Percentiles rank a stretch among this genome's conserved stretches.
These are phyloP conservation scores for Neurospora sp. DNA, from an alignment of 495 filamentous ascomycete genomes.

Conservation along the genomic window DNA sequence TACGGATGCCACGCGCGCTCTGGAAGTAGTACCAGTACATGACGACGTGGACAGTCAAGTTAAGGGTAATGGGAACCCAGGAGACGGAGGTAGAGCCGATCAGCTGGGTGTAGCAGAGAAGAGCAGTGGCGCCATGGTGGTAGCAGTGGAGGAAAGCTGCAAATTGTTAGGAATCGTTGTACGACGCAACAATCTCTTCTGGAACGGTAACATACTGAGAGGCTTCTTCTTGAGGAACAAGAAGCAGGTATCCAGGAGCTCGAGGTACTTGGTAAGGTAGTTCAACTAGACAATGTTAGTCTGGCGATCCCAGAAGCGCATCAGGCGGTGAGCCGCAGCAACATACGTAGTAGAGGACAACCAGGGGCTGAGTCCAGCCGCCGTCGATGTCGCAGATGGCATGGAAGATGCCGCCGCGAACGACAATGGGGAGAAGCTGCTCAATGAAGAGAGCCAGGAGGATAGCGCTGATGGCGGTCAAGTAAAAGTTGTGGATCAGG, in stretches of 20 bases:
- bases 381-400: slow-evolving; percentile 60
- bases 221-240: slow-evolving; percentile 84
- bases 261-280: slow-evolving; percentile 70
- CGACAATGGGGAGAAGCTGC: slow-evolving; percentile 59
- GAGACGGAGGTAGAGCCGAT: slow-evolving; percentile 68
- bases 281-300: slow-evolving; percentile 54
- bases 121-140: slow-evolving; percentile 73
- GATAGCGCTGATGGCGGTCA: slow-evolving; percentile 59
- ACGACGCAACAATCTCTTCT: not conserved
- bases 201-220: slow-evolving; percentile 44
- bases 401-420: slow-evolving; percentile 58
- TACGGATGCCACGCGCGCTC: slow-evolving; percentile 65
- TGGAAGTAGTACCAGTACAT: slow-evolving; percentile 72
- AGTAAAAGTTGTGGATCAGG: slow-evolving; percentile 72
- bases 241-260: slow-evolving; percentile 73
- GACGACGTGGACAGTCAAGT: slow-evolving; percentile 65
- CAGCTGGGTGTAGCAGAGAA: slow-evolving; percentile 80
- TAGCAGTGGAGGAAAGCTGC: slow-evolving; percentile 80
- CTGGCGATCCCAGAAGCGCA: not conserved
- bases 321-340: not conserved
- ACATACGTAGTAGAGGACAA: slow-evolving; percentile 72
- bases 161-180: slow-evolving; percentile 6
- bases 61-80: slow-evolving; percentile 70
- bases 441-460: slow-evolving; percentile 64
- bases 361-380: slow-evolving; percentile 70